Percentiles rank a stretch among this genome's conserved stretches.
phyloP scores from a whole-genome alignment of 2,329 filamentous ascomycete species.

The Lanzia echinophila region DNA sequence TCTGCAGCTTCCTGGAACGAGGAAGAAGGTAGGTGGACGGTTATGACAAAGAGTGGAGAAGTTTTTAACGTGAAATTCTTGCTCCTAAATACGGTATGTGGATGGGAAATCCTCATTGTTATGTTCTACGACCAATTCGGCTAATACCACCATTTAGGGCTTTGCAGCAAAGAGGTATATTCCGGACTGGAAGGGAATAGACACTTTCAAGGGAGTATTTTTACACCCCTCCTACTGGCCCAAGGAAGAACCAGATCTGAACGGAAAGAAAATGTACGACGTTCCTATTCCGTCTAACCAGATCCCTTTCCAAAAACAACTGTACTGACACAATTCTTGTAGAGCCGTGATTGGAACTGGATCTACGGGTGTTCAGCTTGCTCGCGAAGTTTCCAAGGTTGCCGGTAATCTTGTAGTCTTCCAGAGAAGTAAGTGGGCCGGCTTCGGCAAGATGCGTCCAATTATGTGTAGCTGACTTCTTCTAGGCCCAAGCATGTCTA shows the following conservation, averaged over 20 bases:
- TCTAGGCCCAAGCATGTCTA: constrained; percentile 38
- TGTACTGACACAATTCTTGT: no score
- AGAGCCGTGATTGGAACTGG: constrained; percentile 16
- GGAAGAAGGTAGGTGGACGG: constrained; percentile 16
- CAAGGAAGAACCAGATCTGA: constrained; percentile 38
- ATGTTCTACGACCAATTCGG: no score
- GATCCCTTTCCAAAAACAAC: no score
- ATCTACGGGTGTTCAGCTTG: constrained; percentile 21
- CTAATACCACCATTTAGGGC: constrained; percentile 32
- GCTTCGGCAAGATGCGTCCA: no score
- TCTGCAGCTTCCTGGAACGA: no score
- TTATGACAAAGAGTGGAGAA: constrained; percentile 31
- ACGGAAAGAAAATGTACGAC: constrained; percentile 18
- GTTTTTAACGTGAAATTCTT: no score
- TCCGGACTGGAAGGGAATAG: constrained; percentile 21
- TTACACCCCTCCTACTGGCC: constrained; percentile 22
- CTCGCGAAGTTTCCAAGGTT: constrained; percentile 28
- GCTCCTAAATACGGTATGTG: no score
- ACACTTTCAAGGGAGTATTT: constrained; percentile 22
- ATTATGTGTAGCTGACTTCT: no score
- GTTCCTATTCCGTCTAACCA: background rate
- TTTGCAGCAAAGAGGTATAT: constrained; percentile 23
- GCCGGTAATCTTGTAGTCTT: constrained; percentile 40
- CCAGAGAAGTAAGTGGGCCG: constrained; percentile 36
- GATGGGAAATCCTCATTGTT: no score